Conservation (phyloP, 345 rosid species). For the Lumnitzera racemosa region DNA sequence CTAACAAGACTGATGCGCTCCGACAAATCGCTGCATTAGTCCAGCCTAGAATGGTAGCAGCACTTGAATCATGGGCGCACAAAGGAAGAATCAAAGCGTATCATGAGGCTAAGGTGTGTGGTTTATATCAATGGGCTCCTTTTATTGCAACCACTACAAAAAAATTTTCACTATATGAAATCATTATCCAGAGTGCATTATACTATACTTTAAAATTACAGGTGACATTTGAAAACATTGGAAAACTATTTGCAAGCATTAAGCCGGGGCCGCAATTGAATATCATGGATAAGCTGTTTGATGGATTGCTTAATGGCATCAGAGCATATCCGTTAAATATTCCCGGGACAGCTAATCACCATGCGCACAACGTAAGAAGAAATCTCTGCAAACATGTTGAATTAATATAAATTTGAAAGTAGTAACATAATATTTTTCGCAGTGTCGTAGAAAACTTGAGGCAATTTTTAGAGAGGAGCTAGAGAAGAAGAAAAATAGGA, state of each 20-base stretch:
- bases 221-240: slow-evolving; percentile 30
- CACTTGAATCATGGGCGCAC: slow-evolving; percentile 28
- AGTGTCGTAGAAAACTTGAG: slow-evolving; percentile 24
- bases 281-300: slow-evolving; percentile 9
- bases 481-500: slow-evolving; percentile 22
- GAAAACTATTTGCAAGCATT: slow-evolving; percentile 24
- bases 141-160: neutral
- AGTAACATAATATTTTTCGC: neutral
- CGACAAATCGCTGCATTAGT: slow-evolving; percentile 18
- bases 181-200: neutral
- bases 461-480: slow-evolving; percentile 13
- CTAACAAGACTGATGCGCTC: slow-evolving; percentile 26
- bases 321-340: slow-evolving; percentile 29
- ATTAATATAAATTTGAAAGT: neutral
- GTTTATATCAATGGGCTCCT: too few species aligned
- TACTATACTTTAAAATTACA: neutral
- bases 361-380: slow-evolving; percentile 21
- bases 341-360: slow-evolving; percentile 28
- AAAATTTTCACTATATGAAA: neutral
- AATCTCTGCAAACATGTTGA: neutral
- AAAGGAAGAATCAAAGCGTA: slow-evolving; percentile 15
- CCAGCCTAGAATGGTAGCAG: slow-evolving; percentile 20
- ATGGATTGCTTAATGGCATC: slow-evolving; percentile 15
- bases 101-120: slow-evolving; percentile 17
- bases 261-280: slow-evolving; percentile 27